These are phyloP conservation scores for Geotrichum ghanense DNA, from an alignment of 805 yeast genomes.

Conservation along the genomic window DNA sequence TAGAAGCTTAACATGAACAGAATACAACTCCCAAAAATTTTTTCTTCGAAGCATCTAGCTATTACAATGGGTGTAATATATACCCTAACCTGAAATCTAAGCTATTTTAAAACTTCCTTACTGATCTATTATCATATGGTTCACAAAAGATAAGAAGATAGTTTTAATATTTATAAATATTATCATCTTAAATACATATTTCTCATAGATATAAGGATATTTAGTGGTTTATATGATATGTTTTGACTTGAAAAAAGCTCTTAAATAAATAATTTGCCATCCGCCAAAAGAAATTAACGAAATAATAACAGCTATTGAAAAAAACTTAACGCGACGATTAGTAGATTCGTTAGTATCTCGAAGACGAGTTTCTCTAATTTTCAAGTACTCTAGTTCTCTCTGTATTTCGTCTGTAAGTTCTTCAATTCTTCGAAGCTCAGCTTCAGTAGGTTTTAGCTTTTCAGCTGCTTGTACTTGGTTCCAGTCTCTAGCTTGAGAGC, in stretches of 20 bases:
- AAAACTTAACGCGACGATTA: constrained; percentile 82
- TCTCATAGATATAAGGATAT: too few relatives aligned
- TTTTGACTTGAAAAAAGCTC: constrained; percentile 66
- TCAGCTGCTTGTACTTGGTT: constrained; percentile 86
- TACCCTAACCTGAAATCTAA: too few relatives aligned
- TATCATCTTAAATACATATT: too few relatives aligned
- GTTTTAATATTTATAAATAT: too few relatives aligned
- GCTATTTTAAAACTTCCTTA: too few relatives aligned
- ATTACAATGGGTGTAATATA: too few relatives aligned
- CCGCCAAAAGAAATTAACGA: constrained; percentile 69
- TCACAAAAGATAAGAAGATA: too few relatives aligned
- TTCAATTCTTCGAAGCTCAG: constrained; percentile 77
- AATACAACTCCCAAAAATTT: constrained; percentile 1
- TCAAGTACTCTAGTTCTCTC: constrained; percentile 71
- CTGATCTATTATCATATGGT: too few relatives aligned
- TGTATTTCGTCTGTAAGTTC: constrained; percentile 76
- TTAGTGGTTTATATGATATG: constrained; percentile 24
- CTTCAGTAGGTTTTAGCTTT: constrained; percentile 85
- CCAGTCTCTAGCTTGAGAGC: constrained; percentile 98
- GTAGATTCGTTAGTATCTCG: constrained; percentile 97
- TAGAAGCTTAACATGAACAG: too few relatives aligned
- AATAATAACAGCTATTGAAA: constrained; percentile 58
- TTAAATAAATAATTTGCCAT: constrained; percentile 88
- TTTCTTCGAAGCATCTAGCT: too few relatives aligned
- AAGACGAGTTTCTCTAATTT: constrained; percentile 77